Conservation (phyloP, 768 basidiomycete species). For the Lactarius indigo region DNA sequence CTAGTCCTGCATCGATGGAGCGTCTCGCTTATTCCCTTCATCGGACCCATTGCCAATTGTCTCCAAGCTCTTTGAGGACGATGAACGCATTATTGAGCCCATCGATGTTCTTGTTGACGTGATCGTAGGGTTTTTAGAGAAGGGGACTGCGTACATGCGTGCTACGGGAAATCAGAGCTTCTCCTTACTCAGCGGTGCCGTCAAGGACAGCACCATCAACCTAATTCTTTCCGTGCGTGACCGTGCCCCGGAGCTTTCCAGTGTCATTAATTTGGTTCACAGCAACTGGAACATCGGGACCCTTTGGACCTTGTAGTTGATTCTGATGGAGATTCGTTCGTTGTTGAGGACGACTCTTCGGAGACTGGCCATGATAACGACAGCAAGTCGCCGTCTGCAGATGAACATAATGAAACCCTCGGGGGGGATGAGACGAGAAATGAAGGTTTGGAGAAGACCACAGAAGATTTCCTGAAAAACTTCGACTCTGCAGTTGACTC, state of each 20-base stretch:
- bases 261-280: neutral
- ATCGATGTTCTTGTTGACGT: conserved; percentile 84
- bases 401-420: conserved; percentile 37
- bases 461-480: conserved; percentile 57
- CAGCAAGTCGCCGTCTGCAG: conserved; percentile 30
- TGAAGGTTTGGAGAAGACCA: conserved; percentile 62
- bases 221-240: conserved; percentile 73
- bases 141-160: conserved; percentile 75
- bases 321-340: conserved; percentile 32
- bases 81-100: conserved; percentile 50
- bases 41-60: conserved; percentile 32
- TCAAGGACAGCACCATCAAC: conserved; percentile 69
- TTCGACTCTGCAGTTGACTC: conserved; percentile 56
- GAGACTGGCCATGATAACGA: conserved; percentile 38
- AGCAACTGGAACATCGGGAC: conserved; percentile 83
- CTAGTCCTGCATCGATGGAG: conserved; percentile 60
- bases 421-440: conserved; percentile 50
- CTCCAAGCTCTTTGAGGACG: conserved; percentile 31
- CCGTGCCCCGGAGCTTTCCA: conserved; percentile 1
- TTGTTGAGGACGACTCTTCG: conserved; percentile 31
- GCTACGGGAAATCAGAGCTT: conserved; percentile 80
- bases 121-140: conserved; percentile 88
- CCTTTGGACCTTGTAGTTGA: conserved; percentile 49
- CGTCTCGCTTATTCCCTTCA: conserved; percentile 48
- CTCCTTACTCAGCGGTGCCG: conserved; percentile 60